Percentiles rank a stretch among this genome's conserved stretches.
These are phyloP conservation scores for Fusarium sp. DNA, from an alignment of 2,329 filamentous ascomycete genomes.

Conservation along the genomic window DNA sequence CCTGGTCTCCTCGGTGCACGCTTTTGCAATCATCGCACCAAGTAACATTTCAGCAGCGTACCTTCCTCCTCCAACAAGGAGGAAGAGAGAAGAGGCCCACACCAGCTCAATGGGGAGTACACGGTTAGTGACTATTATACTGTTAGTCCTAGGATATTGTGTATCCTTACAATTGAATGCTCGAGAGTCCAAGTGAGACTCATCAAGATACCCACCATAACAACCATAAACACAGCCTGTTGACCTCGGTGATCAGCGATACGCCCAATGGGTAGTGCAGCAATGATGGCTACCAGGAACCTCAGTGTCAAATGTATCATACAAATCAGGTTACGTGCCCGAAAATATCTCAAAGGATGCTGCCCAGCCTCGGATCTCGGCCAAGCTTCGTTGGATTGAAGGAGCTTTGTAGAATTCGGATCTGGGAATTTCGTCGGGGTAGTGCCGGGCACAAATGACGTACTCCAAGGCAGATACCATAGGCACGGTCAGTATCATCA, in stretches of 20 bases:
- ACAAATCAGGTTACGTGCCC: accelerated
- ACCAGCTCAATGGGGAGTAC: neutral
- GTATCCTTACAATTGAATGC: no score
- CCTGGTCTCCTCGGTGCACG: neutral
- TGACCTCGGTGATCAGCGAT: neutral
- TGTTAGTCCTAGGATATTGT: accelerated
- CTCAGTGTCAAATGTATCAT: no score
- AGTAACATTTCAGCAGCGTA: neutral
- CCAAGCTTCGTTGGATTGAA: neutral
- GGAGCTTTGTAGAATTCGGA: neutral
- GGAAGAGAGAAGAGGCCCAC: neutral
- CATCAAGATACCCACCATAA: neutral
- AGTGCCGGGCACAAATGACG: neutral
- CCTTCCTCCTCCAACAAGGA: neutral
- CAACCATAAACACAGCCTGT: neutral
- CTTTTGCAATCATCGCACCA: neutral
- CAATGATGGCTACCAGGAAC: neutral
- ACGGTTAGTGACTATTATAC: no score
- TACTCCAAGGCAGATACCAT: neutral
- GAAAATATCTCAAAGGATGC: neutral
- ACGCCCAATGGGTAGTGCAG: neutral
- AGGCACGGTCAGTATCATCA: neutral
- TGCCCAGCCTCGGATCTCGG: neutral
- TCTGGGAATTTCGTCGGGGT: no score
- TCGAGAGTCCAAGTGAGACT: neutral